Evolutionary conservation across 2,329 filamentous ascomycete species (phyloP).

Genomic region (Pseudogymnoascus sp.): DNA sequence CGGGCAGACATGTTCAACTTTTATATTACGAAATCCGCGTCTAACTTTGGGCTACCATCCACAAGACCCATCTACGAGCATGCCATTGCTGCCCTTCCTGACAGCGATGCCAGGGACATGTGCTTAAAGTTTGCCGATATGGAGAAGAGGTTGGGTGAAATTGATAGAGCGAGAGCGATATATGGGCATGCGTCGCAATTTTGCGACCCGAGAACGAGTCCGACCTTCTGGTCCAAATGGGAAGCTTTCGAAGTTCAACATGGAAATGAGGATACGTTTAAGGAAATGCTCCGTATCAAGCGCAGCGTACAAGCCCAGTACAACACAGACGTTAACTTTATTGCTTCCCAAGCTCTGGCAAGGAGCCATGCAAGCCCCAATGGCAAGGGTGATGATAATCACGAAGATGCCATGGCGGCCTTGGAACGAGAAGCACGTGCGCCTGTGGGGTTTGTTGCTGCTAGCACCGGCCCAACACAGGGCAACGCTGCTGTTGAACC

Average conservation of each 20-base stretch:
- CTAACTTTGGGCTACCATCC: slow-evolving; percentile 93
- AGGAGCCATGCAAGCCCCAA: slow-evolving; percentile 58
- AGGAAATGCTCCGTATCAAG: slow-evolving; percentile 98
- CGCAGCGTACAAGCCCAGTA: slow-evolving; percentile 94
- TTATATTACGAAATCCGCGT: slow-evolving; percentile 97
- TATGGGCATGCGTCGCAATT: slow-evolving; percentile 97
- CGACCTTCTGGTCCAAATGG: slow-evolving; percentile 93
- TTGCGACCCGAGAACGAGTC: slow-evolving; percentile 85
- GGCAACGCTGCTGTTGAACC: slow-evolving; percentile 40
- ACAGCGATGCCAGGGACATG: slow-evolving; percentile 92
- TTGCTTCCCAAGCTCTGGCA: slow-evolving; percentile 88
- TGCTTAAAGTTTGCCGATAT: slow-evolving; percentile 98
- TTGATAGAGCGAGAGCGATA: slow-evolving; percentile 89
- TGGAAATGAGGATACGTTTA: slow-evolving; percentile 98
- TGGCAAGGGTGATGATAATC: slow-evolving; percentile 33
- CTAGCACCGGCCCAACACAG: slow-evolving; percentile 59
- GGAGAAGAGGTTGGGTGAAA: slow-evolving; percentile 84
- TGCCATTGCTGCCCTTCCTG: slow-evolving; percentile 86
- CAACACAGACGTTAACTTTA: slow-evolving; percentile 98
- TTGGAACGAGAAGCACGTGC: slow-evolving; percentile 83
- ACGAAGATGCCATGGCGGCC: slow-evolving; percentile 75
- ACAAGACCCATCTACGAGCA: slow-evolving; percentile 94
- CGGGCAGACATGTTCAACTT: slow-evolving; percentile 97
- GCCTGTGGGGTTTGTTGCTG: slow-evolving; percentile 83
- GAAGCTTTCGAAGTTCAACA: slow-evolving; percentile 96